Base-by-base conservation (phyloP, 306 rosid genomes). In the Delonix regia region DNA sequence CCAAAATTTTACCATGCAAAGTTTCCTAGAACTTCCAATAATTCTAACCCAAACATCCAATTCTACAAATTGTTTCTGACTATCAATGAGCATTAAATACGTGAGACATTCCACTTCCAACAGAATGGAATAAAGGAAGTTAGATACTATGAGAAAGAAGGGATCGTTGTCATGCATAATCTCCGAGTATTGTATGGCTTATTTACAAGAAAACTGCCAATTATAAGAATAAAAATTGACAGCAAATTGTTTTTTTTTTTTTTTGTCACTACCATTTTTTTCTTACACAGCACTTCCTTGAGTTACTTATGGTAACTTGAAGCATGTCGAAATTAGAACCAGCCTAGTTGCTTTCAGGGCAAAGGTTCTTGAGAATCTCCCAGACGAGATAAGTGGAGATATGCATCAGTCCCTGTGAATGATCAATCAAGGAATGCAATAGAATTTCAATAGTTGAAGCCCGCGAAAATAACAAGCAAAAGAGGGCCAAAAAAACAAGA, bases 301-400 rank as follows among this genome's bases (percentile, higher is more conserved):
- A 56, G 62, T 57, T 30, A 42, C 69, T 22, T 12, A 27, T 18
- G 19, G 34, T 11, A 24, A 18, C 28, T 77, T 3, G 13, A 44
- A 4, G 56, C 18, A 19, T 65, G 19, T 19, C 9, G 3, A 19
- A 44, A 18, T 7, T 21, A 44, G 41, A 72, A 16, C 22, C n/a
- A 25, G 44, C 25, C 28, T 71, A 30, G 19, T 39, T 36, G 19
- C 28, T 19, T 44, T 89, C 86, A 92, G 36, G 94, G 84, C 83
- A 92, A 66, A 44, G 94, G 93, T 38, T 92, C 94, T 72, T 92
- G 90, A 9, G 94, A 92, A 85, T 89, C 94, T 44, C 97, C 97
- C 74, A 89, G 75, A 47, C 97, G 93, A 36, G 88, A 92, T 60
- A 92, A 60, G 72, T 89, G 94, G 48, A 92, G 97, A 76, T 89